Evolutionary conservation across 208 protist genomes (phyloP).

Genomic region (Acanthamoeba triangularis): DNA sequence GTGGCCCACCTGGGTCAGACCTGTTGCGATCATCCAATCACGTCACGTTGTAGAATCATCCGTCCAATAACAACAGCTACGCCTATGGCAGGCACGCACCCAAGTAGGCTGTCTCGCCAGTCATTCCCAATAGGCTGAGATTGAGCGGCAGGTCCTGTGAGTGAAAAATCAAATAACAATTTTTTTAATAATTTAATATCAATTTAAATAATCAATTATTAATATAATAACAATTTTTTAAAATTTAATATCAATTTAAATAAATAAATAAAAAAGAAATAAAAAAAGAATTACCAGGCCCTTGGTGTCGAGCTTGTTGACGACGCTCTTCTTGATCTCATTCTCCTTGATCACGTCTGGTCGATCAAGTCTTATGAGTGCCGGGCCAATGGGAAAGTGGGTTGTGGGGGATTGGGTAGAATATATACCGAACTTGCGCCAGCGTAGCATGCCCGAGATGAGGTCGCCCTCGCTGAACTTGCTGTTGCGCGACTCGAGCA

Average conservation of each 20-base stretch:
- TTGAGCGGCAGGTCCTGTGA: slow-evolving; percentile 39
- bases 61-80: not conserved
- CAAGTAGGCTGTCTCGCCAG: slow-evolving; percentile 53
- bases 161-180: no score
- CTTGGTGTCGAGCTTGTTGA: slow-evolving; percentile 65
- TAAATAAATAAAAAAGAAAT: not conserved
- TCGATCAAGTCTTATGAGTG: not conserved
- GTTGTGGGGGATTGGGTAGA: not conserved
- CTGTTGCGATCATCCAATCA: not conserved
- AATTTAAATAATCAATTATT: no score
- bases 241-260: no score
- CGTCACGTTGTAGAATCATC: not conserved
- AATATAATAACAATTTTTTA: no score
- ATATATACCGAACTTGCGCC: slow-evolving; percentile 19
- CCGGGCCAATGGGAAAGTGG: not conserved
- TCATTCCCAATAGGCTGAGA: slow-evolving; percentile 68
- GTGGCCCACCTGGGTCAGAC: slow-evolving; percentile 72
- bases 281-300: not conserved
- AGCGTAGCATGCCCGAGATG: slow-evolving; percentile 41
- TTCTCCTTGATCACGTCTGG: slow-evolving; percentile 51
- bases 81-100: not conserved
- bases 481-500: slow-evolving; percentile 25
- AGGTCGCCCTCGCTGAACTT: slow-evolving; percentile 44
- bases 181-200: no score
- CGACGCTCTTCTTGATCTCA: slow-evolving; percentile 5